Conservation (phyloP, 768 basidiomycete genomes). For the Xanthoconium stramineum region DNA sequence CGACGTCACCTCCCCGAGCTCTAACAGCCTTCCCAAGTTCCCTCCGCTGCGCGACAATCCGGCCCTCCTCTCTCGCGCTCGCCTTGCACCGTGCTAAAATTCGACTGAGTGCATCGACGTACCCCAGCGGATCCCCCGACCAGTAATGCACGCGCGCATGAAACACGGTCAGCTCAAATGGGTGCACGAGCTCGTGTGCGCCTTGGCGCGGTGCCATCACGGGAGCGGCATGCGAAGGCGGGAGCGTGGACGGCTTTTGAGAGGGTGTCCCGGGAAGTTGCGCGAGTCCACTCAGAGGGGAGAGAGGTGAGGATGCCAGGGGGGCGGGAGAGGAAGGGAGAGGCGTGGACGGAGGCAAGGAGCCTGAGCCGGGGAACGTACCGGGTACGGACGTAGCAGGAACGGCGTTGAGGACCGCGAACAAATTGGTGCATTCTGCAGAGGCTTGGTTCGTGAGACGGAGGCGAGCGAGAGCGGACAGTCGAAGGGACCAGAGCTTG, state of each 20-base stretch:
- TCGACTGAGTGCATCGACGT: slow-evolving; percentile 69
- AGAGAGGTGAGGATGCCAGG: slow-evolving; percentile 9
- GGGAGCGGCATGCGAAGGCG: neutral
- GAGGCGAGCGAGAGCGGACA: slow-evolving; percentile 74
- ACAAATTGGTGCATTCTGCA: slow-evolving; percentile 80
- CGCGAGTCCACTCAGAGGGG: slow-evolving; percentile 15
- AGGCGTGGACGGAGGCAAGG: slow-evolving; percentile 4
- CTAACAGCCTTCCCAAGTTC: neutral
- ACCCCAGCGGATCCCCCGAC: slow-evolving; percentile 77
- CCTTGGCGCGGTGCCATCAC: slow-evolving; percentile 23
- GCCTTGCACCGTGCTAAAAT: slow-evolving; percentile 60
- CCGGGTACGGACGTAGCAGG: slow-evolving; percentile 49
- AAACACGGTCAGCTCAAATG: slow-evolving; percentile 64
- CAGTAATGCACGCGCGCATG: slow-evolving; percentile 74
- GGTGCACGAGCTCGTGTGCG: slow-evolving; percentile 17
- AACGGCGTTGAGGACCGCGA: slow-evolving; percentile 61
- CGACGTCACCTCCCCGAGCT: neutral
- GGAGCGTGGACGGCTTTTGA: slow-evolving; percentile 13
- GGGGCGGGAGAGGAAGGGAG: slow-evolving; percentile 36
- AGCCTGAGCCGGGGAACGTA: slow-evolving; percentile 45
- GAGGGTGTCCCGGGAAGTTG: slow-evolving; percentile 26
- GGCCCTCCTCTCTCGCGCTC: slow-evolving; percentile 39
- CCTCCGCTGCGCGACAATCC: slow-evolving; percentile 14
- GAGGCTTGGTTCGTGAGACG: slow-evolving; percentile 86
- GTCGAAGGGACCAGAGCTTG: slow-evolving; percentile 82